phyloP scores from a whole-genome alignment of 345 rosid genomes.

The Salix brachista region DNA sequence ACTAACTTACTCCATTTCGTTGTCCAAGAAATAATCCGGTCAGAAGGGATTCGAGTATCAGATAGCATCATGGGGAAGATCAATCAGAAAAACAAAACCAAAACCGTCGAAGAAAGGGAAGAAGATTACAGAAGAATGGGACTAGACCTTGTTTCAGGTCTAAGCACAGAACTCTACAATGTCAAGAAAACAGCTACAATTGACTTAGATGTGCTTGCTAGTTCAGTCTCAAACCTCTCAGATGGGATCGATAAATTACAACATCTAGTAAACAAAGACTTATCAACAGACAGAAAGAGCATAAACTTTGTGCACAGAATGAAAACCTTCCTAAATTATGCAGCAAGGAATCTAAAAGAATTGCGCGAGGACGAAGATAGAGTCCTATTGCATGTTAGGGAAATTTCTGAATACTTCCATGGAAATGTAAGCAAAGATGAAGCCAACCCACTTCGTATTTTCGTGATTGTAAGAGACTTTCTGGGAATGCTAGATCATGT shows the following conservation, averaged over 20 bases:
- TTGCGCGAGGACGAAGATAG: constrained; percentile 65
- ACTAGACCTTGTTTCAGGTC: constrained; percentile 78
- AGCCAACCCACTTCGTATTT: constrained; percentile 74
- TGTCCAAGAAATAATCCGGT: constrained; percentile 80
- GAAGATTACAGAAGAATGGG: constrained; percentile 92
- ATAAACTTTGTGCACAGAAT: constrained; percentile 49
- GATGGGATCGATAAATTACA: constrained; percentile 56
- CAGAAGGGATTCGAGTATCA: constrained; percentile 84
- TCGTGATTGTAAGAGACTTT: constrained; percentile 96
- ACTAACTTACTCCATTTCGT: constrained; percentile 90
- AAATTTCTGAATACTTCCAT: constrained; percentile 87
- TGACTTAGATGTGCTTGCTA: constrained; percentile 82
- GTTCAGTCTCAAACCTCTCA: constrained; percentile 70
- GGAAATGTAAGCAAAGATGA: constrained; percentile 88
- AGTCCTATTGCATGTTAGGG: constrained; percentile 64
- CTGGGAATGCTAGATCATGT: constrained; percentile 91
- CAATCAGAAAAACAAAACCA: constrained; percentile 51
- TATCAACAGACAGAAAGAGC: constrained; percentile 42
- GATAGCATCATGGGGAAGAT: constrained; percentile 92
- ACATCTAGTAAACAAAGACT: constrained; percentile 41
- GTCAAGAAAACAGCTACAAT: constrained; percentile 88
- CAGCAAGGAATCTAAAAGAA: constrained; percentile 60
- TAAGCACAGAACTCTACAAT: constrained; percentile 74
- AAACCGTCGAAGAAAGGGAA: constrained; percentile 66
- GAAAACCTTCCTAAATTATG: constrained; percentile 51